A percentile compares a stretch with the other conserved stretches of the same genome.
These are phyloP conservation scores for Vanderwaltozyma tropicalis DNA, from an alignment of 805 yeast species.

Conservation along the genomic window DNA sequence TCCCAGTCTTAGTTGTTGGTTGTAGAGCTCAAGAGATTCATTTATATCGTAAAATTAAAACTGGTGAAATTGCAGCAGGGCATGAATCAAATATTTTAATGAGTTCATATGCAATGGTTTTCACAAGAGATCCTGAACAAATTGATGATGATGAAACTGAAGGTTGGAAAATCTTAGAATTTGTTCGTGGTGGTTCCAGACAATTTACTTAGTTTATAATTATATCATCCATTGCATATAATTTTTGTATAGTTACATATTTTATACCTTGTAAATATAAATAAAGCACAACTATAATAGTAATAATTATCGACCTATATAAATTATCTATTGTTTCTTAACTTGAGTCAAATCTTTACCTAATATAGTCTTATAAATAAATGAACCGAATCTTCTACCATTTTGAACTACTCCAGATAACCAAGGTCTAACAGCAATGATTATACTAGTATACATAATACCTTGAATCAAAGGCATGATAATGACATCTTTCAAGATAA, in stretches of 20 bases:
- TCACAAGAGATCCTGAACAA: constrained; percentile 87
- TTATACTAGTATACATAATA: constrained; percentile 34
- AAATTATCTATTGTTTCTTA: background rate
- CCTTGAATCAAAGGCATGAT: constrained; percentile 48
- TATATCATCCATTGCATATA: too few relatives aligned
- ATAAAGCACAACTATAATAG: too few relatives aligned
- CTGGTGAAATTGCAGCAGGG: constrained; percentile 94
- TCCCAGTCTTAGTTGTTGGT: constrained; percentile 86
- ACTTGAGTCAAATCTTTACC: constrained; percentile 2
- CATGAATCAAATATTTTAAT: constrained; percentile 84
- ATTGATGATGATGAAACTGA: constrained; percentile 83
- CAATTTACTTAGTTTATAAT: constrained; percentile 47
- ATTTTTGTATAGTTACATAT: too few relatives aligned
- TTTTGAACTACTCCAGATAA: constrained; percentile 12
- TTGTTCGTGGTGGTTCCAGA: constrained; percentile 88
- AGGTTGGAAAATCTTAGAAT: constrained; percentile 94
- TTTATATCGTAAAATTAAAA: constrained; percentile 75
- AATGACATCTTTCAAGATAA: constrained; percentile 41
- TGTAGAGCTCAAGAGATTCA: constrained; percentile 96
- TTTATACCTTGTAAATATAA: too few relatives aligned
- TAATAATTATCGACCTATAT: too few relatives aligned
- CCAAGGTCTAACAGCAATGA: constrained; percentile 33
- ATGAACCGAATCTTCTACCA: constrained; percentile 22
- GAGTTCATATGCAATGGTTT: constrained; percentile 92
- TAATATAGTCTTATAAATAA: constrained; percentile 7